These are phyloP conservation scores for Mycena kentingensis DNA, from an alignment of 768 basidiomycete species.

Conservation along the genomic window DNA sequence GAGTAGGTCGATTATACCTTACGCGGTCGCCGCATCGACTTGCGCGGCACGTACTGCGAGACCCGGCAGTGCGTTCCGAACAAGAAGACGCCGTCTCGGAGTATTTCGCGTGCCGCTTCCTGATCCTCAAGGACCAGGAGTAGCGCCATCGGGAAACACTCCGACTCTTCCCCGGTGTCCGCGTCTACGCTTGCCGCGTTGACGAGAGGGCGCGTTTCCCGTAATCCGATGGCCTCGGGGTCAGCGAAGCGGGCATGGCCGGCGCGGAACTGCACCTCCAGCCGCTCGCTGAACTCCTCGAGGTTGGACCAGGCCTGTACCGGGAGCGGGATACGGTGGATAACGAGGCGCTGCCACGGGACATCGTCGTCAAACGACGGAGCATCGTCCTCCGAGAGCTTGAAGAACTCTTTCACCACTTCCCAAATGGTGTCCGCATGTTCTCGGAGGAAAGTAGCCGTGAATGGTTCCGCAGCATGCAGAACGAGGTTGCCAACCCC, in stretches of 20 bases:
- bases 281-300: neutral
- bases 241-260: too few relatives aligned
- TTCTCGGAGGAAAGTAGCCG: neutral
- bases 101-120: neutral
- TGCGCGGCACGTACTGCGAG: neutral
- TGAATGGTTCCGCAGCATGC: neutral
- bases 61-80: neutral
- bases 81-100: neutral
- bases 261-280: neutral
- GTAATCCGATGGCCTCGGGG: too few relatives aligned
- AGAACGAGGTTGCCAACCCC: neutral
- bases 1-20: too few relatives aligned
- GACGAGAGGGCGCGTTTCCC: too few relatives aligned
- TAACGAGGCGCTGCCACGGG: neutral
- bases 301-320: too few relatives aligned
- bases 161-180: neutral
- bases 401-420: neutral
- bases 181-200: neutral
- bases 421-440: neutral
- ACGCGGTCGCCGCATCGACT: neutral
- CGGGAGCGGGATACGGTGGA: neutral
- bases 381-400: neutral
- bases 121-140: neutral
- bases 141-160: neutral
- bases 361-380: neutral